Conservation (phyloP, 768 basidiomycete genomes). For the Imleria badia region DNA sequence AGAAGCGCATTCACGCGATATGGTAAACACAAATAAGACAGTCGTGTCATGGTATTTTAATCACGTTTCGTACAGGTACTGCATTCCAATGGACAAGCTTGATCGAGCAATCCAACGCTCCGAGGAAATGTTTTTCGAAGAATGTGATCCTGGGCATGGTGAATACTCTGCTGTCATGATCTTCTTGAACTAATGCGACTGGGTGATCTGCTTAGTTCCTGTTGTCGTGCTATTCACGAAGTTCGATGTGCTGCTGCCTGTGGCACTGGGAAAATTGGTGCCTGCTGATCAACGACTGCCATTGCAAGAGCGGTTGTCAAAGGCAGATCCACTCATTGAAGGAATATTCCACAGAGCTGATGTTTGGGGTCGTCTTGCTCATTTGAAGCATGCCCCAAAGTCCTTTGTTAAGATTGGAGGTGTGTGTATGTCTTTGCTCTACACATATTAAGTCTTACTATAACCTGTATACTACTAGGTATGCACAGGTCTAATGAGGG, state of each 20-base stretch:
- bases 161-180: background rate
- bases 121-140: background rate
- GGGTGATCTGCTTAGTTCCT: background rate
- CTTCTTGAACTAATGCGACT: background rate
- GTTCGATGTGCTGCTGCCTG: background rate
- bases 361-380: background rate
- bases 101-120: background rate
- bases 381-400: background rate
- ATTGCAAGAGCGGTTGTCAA: background rate
- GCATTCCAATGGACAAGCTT: constrained; percentile 5
- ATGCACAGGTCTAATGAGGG: background rate
- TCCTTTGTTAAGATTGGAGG: background rate
- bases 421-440: background rate
- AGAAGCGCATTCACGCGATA: constrained; percentile 1
- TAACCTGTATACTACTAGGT: background rate
- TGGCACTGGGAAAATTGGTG: background rate
- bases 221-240: constrained; percentile 4
- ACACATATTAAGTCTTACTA: background rate
- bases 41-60: no score
- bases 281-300: background rate
- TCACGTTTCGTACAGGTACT: background rate
- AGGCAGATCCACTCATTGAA: background rate
- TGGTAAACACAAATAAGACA: background rate
- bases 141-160: background rate
- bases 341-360: background rate